Evolutionary conservation across 306 rosid genomes (phyloP).

Genomic region (Canavalia gladiata): DNA sequence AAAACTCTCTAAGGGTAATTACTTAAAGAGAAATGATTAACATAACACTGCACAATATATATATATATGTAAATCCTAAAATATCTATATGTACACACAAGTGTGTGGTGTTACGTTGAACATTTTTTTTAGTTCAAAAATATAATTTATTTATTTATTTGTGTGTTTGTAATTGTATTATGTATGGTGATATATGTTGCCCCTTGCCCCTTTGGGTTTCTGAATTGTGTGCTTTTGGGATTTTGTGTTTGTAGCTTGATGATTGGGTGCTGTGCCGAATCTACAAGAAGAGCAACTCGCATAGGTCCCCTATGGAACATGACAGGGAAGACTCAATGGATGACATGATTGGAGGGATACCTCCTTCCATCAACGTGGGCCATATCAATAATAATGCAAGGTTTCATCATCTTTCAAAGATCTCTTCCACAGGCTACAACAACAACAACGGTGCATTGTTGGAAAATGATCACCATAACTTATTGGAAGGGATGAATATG

Average conservation of each 20-base stretch:
- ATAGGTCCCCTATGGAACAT: slow-evolving; percentile 62
- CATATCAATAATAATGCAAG: slow-evolving; percentile 50
- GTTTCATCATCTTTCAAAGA: slow-evolving; percentile 65
- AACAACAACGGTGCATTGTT: slow-evolving; percentile 43
- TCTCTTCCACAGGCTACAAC: slow-evolving; percentile 52
- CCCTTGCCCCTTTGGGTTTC: background rate
- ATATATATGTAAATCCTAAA: no score
- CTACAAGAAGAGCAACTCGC: slow-evolving; percentile 84
- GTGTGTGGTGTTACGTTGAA: background rate
- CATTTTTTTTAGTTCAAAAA: background rate
- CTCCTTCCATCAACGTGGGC: slow-evolving; percentile 54
- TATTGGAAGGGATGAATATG: slow-evolving; percentile 58
- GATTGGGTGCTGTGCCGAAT: slow-evolving; percentile 98
- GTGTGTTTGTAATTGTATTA: background rate
- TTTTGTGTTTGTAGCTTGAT: slow-evolving; percentile 67
- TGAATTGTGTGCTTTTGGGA: background rate
- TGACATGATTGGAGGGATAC: slow-evolving; percentile 63
- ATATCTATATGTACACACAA: no score
- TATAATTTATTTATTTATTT: background rate
- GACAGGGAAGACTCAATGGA: slow-evolving; percentile 73
- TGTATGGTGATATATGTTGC: background rate
- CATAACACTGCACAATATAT: no score
- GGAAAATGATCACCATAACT: slow-evolving; percentile 68
- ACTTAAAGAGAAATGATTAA: no score
- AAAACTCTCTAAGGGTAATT: slow-evolving; percentile 89